Evolutionary conservation across 805 yeast species (phyloP), one percentile per base, ranked within the genome.

Genomic region (Ascoidea tarda): DNA sequence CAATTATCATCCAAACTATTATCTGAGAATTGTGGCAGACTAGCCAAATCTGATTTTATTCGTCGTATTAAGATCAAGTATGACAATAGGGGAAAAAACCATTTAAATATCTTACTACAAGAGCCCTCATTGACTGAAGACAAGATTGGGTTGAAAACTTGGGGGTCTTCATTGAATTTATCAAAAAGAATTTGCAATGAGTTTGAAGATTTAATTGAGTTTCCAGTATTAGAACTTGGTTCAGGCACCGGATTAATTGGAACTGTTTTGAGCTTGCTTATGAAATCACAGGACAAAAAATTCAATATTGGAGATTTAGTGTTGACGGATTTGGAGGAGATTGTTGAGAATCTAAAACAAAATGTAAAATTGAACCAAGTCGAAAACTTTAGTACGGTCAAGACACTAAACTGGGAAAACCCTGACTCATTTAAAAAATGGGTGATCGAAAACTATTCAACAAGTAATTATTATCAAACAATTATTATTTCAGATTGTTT

Each of bases 171-270:
- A 0, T 67, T 85, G 32, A 74, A 87, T 5, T 67, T 93, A 31
- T 75, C 93, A 3, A 68, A 68, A 42, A 66, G 84, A 32, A 63
- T 87, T 4, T 63, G 74, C 5, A 58, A 63, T 32, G 60, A 62
- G 6, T 21, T 64, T 67, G 4, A 33, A 48, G 54, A 33, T 0
- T 63, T 49, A 2, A 12, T 16, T 6, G 16, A 42, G 5, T 14
- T 59, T 62, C 50, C 63, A 44, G 64, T 82, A 0, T 63, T 86
- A 33, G 99, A 91, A 60, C 68, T 93, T n/a, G 99, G 99, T 0
- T 74, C 98, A 0, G 99, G 99, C 0, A 93, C 99, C 0, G 99
- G 99, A 0, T 70, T 91, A 14, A 84, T 82, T 3, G 97, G 98
- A 0, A 84, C 93, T 44, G 73, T 82, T 0, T 73, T 86, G 53